phyloP scores from a whole-genome alignment of 2,329 filamentous ascomycete species.

The Curvularia verruculosa region DNA sequence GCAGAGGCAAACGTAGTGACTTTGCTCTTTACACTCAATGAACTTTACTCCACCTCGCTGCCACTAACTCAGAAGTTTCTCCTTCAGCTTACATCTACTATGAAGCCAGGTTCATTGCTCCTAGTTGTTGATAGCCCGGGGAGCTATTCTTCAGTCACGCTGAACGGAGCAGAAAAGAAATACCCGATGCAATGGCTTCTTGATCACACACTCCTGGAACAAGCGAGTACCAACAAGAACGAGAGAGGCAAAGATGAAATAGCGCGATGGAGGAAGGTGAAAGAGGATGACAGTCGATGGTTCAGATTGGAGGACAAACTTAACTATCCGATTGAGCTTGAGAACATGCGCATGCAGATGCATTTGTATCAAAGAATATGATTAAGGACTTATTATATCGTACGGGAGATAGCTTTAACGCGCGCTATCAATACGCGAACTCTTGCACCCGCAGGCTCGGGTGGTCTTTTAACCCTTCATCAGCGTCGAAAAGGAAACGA shows the following conservation, averaged over 20 bases:
- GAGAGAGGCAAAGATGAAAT: slow-evolving; percentile 21
- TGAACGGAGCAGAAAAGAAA: slow-evolving; percentile 63
- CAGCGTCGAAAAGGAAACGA: not conserved
- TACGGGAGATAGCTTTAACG: not conserved
- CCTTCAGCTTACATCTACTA: slow-evolving; percentile 65
- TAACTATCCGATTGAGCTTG: slow-evolving; percentile 81
- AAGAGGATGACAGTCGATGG: slow-evolving; percentile 81
- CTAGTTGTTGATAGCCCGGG: slow-evolving; percentile 93
- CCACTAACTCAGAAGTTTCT: slow-evolving; percentile 78
- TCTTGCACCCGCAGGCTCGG: not conserved
- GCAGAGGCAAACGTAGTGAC: slow-evolving; percentile 65
- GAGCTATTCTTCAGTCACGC: slow-evolving; percentile 81
- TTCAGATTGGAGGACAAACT: slow-evolving; percentile 71
- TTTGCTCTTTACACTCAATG: slow-evolving; percentile 92
- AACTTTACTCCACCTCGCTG: slow-evolving; percentile 82
- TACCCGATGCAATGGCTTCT: slow-evolving; percentile 96
- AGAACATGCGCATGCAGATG: slow-evolving; percentile 95
- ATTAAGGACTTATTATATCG: not conserved
- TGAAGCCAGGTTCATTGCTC: slow-evolving; percentile 68
- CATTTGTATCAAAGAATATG: slow-evolving; percentile 68
- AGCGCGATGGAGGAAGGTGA: slow-evolving; percentile 71
- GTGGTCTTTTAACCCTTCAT: not conserved
- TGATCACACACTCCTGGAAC: slow-evolving; percentile 74
- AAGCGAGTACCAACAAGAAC: slow-evolving; percentile 18
- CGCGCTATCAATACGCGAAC: not conserved